Percentiles rank a stretch among this genome's conserved stretches.
Conservation (phyloP, 495 filamentous ascomycete genomes). For the Geopyxis carbonaria region DNA sequence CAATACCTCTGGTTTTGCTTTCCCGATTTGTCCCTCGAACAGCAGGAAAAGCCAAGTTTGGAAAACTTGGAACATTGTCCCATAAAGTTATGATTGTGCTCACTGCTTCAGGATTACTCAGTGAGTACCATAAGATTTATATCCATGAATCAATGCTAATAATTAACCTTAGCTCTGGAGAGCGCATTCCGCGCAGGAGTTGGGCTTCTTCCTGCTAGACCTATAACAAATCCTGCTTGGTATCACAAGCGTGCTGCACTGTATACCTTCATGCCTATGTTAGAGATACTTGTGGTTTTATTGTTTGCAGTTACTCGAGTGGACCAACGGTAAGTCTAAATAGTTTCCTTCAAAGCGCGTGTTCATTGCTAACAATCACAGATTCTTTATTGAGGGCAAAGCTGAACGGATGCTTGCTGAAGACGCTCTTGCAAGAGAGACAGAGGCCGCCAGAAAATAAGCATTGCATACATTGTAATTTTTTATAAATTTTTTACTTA, state of each 20-base stretch:
- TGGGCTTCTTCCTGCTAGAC: conserved; percentile 36
- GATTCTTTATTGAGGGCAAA: too few relatives aligned
- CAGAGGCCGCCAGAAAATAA: too few relatives aligned
- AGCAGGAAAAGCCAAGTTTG: conserved; percentile 47
- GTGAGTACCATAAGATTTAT: too few relatives aligned
- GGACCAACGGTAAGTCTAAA: too few relatives aligned
- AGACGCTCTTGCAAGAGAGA: too few relatives aligned
- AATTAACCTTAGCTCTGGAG: conserved; percentile 33
- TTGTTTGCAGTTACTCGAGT: conserved; percentile 48
- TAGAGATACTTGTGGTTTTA: conserved; percentile 52
- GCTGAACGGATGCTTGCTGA: too few relatives aligned
- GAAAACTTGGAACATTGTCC: conserved; percentile 41
- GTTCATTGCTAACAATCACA: too few relatives aligned
- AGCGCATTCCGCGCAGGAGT: conserved; percentile 50
- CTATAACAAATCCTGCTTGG: conserved; percentile 40
- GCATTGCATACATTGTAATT: too few relatives aligned
- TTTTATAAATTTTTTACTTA: too few relatives aligned
- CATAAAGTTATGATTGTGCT: conserved; percentile 50
- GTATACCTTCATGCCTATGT: conserved; percentile 59
- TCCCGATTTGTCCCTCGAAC: conserved; percentile 37
- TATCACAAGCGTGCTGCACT: conserved; percentile 55
- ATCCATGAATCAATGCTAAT: conserved; percentile 10
- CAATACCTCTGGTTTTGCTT: conserved; percentile 43
- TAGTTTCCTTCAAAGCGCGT: too few relatives aligned
- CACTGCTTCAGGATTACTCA: conserved; percentile 37